Base-by-base conservation (phyloP, 1,284 basidiomycete genomes). In the Melanopsichium pennsylvanicum region DNA sequence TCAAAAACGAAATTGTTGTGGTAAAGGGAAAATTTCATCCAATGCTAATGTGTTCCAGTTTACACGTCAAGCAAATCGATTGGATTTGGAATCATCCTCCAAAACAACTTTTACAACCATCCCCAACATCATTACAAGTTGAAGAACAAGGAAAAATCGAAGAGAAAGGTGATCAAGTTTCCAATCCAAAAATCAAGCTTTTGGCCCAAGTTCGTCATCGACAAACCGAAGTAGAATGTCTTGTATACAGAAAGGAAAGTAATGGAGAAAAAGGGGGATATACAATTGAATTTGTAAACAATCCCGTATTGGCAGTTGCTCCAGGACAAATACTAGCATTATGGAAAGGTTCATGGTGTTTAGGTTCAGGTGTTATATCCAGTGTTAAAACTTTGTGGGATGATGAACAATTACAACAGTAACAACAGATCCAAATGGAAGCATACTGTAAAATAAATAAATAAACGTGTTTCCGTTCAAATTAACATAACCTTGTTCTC, bases 281-380 rank as follows among this genome's bases (percentile, higher is more conserved):
- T 75, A 13, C 44, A 8, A 74, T 84, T 21, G 45, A 69, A 3
- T 89, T 91, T 68, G n/a, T n/a, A n/a, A 82, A 85, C 37, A 81
- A 85, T 35, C 86, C 88, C 0, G 85, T 90, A 41, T 85, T 86
- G 39, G 89, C 87, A 4, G 87, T 92, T n/a, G 86, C 91, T 0
- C 85, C 87, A 0, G 93, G 93, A 2, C 93, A 96, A 80, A 86
- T 90, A 25, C 88, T 88, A 7, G 88, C 86, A 0, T 63, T 95
- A 6, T 95, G 88, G 83, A 85, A 88, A 56, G 86, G 83, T 2
- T 85, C 88, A 48, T 89, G 88, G 87, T 93, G 92, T 82, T 83
- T 95, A 21, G 93, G 93, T 3, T 91, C 89, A 75, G 93, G 91
- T 16, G 82, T 85, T 11, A 92, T 94, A 49, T 73, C 63, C 10